Evolutionary conservation across 2,329 filamentous ascomycete species (phyloP), one percentile per base, ranked within the genome.

Genomic region (Raffaelea arxii): DNA sequence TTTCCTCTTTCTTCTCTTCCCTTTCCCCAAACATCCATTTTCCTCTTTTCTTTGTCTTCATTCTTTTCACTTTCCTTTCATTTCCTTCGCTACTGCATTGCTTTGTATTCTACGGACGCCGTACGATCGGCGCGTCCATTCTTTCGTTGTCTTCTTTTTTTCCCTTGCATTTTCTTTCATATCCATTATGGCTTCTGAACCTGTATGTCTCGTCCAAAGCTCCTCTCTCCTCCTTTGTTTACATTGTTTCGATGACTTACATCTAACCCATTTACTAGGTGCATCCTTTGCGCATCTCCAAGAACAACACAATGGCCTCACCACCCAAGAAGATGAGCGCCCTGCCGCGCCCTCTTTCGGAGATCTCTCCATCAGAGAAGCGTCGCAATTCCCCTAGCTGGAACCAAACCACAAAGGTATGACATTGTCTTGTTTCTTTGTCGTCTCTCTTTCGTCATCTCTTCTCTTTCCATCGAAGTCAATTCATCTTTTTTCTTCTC

Each of bases 381-480:
- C 80, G 91, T 62, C 78, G 90, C 58, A 97, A 97, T 70, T 96
- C 90, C 43, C 89, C 90, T 45, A 94, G 85, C 70, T 94, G 84
- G 78, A 89, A 84, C 58, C 84, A 90, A 63, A 65, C 69, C 51
- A 73, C 66, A 70, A 88, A 85, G 77, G 84, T 90, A 72, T 63
- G 65, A n/a, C n/a, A n/a, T n/a, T n/a, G 11, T 10, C 4, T 24
- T n/a, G 25, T 9, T 25, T 14, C 18, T 4, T 39, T n/a, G 1
- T n/a, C 27, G 40, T 18, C 25, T 14, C 2, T 23, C n/a, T 11
- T 11, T 25, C 10, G 23, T 23, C 6, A 16, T 25, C 3, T 36
- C 43, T 24, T 9, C 27, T 30, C 9, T 9, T 30, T 16, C 27
- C 27, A 30, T 30, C 16, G 27, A 30, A n/a, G n/a, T n/a, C n/a